A percentile compares a stretch with the other conserved stretches of the same genome.
Conservation (phyloP, 345 rosid species). For the Murraya paniculata region DNA sequence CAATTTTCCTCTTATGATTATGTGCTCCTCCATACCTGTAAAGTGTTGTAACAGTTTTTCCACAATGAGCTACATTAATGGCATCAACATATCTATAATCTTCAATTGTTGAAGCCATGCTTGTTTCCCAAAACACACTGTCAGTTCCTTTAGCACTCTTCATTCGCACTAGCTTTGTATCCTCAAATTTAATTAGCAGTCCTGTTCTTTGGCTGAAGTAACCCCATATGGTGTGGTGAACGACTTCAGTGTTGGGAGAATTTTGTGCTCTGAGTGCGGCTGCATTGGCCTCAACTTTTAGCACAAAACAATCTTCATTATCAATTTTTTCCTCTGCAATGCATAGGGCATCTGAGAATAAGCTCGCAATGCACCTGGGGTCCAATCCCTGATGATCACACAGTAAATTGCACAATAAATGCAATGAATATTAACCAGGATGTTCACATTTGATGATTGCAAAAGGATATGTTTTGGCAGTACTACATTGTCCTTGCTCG, state of each 20-base stretch:
- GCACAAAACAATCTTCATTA: conserved; percentile 66
- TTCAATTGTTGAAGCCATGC: conserved; percentile 55
- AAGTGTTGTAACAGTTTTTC: conserved; percentile 59
- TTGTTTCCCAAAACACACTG: conserved; percentile 81
- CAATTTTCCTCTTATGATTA: conserved; percentile 72
- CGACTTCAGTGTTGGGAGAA: conserved; percentile 62
- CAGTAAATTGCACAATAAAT: neutral
- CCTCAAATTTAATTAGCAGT: conserved; percentile 63
- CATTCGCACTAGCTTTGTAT: conserved; percentile 69
- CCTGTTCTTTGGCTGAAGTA: conserved; percentile 92
- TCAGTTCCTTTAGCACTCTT: conserved; percentile 44
- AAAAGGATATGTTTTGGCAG: neutral
- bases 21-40: conserved; percentile 59
- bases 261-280: conserved; percentile 57
- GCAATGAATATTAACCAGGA: neutral
- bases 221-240: conserved; percentile 90
- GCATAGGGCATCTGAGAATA: conserved; percentile 72
- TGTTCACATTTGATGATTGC: neutral
- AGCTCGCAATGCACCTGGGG: conserved; percentile 73
- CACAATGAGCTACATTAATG: conserved; percentile 72
- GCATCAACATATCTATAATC: conserved; percentile 68
- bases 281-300: conserved; percentile 61
- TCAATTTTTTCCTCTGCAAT: conserved; percentile 57
- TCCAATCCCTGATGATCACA: conserved; percentile 61
- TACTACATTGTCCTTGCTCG: no score